Percentiles rank a stretch among this genome's conserved stretches.
These are phyloP conservation scores for Detonula confervacea DNA, from an alignment of 352 stramenopile genomes.

Conservation along the genomic window DNA sequence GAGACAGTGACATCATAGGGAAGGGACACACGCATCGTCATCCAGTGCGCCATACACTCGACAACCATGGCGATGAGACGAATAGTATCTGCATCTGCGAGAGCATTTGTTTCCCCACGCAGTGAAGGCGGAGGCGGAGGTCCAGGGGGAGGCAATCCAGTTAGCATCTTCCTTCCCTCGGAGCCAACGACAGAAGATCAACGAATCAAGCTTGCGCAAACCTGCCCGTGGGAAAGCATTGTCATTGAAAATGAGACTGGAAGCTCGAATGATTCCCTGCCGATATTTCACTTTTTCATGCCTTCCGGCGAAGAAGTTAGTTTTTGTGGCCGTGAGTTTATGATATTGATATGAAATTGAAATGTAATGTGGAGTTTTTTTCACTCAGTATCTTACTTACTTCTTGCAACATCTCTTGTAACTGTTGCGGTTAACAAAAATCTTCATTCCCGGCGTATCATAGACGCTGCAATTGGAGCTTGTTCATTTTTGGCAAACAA, in stretches of 20 bases:
- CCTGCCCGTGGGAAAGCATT: constrained; percentile 72
- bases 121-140: no score
- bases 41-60: no score
- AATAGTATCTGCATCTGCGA: constrained; percentile 19
- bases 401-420: no score
- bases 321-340: constrained; percentile 63
- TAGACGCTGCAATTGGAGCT: constrained; percentile 73
- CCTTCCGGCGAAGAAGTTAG: constrained; percentile 69
- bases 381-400: not conserved
- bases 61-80: constrained; percentile 7
- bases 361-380: no score
- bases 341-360: no score
- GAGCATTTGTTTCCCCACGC: constrained; percentile 48
- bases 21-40: no score
- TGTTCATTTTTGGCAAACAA: constrained; percentile 42
- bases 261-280: not conserved
- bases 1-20: no score
- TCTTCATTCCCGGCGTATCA: not conserved
- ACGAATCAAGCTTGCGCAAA: constrained; percentile 50
- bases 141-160: constrained; percentile 72
- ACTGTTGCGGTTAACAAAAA: no score
- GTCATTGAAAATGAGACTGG: constrained; percentile 41
- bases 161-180: constrained; percentile 62
- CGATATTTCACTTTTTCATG: constrained; percentile 66
- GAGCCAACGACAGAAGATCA: constrained; percentile 25